Conservation (phyloP, 2,329 filamentous ascomycete genomes). For the Calonectria pteridis region DNA sequence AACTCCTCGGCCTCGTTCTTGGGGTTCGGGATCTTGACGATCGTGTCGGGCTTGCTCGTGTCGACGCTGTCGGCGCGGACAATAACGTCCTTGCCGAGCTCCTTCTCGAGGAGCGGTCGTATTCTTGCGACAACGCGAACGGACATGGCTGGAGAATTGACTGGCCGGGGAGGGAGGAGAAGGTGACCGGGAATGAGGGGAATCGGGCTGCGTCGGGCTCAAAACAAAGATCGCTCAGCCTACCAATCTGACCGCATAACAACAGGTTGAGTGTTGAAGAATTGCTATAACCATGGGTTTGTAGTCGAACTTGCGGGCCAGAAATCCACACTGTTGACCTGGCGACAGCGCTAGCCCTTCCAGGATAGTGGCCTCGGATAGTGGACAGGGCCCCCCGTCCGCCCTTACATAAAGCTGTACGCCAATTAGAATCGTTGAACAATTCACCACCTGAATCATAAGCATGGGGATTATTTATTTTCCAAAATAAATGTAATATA, state of each 20-base stretch:
- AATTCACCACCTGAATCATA: neutral
- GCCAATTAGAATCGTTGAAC: neutral
- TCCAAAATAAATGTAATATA: neutral
- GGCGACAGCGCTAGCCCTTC: slow-evolving; percentile 36
- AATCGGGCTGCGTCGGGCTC: slow-evolving; percentile 30
- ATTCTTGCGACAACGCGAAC: slow-evolving; percentile 93
- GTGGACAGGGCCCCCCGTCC: neutral
- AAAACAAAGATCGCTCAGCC: slow-evolving; percentile 37
- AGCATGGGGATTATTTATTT: neutral
- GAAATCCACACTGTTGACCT: slow-evolving; percentile 37
- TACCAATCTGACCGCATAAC: slow-evolving; percentile 41
- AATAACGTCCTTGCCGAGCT: slow-evolving; percentile 89
- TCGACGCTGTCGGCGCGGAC: slow-evolving; percentile 76
- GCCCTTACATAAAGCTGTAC: neutral
- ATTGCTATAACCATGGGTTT: slow-evolving; percentile 38
- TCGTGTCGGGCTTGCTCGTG: slow-evolving; percentile 70
- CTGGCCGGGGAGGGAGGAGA: slow-evolving; percentile 21
- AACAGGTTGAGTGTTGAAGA: slow-evolving; percentile 34
- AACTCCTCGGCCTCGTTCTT: slow-evolving; percentile 94
- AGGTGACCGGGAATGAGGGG: slow-evolving; percentile 26
- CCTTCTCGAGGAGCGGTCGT: slow-evolving; percentile 86
- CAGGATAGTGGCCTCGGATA: neutral
- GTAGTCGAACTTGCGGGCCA: slow-evolving; percentile 18
- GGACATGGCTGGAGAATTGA: slow-evolving; percentile 59
- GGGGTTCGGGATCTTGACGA: slow-evolving; percentile 92